phyloP scores from a whole-genome alignment of 2,329 filamentous ascomycete genomes.

The Pseudogymnoascus sp. region DNA sequence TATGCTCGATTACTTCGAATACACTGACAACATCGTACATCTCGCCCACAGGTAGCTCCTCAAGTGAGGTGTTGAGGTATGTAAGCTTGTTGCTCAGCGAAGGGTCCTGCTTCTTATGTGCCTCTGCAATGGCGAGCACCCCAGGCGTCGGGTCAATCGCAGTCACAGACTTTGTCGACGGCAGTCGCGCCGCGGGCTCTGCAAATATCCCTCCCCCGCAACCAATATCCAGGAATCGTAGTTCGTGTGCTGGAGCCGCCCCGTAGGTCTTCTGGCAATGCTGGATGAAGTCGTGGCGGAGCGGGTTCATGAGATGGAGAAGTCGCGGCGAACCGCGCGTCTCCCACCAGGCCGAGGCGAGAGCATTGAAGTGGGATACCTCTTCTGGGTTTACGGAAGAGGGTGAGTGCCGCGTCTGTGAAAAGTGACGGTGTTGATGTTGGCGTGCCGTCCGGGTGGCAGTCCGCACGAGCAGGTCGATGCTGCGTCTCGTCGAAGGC shows the following conservation, averaged over 20 bases:
- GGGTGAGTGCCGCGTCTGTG: slow-evolving; percentile 22
- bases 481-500: background rate
- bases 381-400: slow-evolving; percentile 82
- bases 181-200: slow-evolving; percentile 70
- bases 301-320: slow-evolving; percentile 95
- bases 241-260: slow-evolving; percentile 35
- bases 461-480: background rate
- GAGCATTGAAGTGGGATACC: slow-evolving; percentile 87
- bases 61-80: slow-evolving; percentile 73
- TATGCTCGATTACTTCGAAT: slow-evolving; percentile 95
- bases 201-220: slow-evolving; percentile 97
- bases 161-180: slow-evolving; percentile 56
- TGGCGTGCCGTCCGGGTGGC: background rate
- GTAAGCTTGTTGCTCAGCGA: slow-evolving; percentile 54
- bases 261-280: slow-evolving; percentile 42
- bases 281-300: slow-evolving; percentile 86
- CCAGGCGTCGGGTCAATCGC: slow-evolving; percentile 72
- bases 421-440: slow-evolving; percentile 1
- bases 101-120: slow-evolving; percentile 71
- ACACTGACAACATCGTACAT: slow-evolving; percentile 75
- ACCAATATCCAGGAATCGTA: slow-evolving; percentile 82
- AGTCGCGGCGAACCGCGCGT: slow-evolving; percentile 85
- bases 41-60: slow-evolving; percentile 49
- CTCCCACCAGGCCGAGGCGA: slow-evolving; percentile 96
- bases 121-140: slow-evolving; percentile 67